A percentile compares a stretch with the other conserved stretches of the same genome.
Conservation (phyloP, 257 asterid genomes). For the Echium plantagineum region DNA sequence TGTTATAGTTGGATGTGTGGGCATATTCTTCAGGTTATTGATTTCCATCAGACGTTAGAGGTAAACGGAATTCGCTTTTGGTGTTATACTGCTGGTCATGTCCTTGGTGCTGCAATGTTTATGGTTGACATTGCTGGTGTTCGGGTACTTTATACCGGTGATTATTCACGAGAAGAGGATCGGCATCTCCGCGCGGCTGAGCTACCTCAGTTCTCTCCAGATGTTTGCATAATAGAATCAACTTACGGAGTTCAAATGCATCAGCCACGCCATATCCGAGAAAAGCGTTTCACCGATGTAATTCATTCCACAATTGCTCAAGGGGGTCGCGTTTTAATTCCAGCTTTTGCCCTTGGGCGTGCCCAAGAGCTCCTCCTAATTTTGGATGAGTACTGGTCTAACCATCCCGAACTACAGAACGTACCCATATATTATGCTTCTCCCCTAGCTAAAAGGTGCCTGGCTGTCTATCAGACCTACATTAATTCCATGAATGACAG, state of each 20-base stretch:
- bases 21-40: slow-evolving; percentile 58
- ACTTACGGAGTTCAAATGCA: slow-evolving; percentile 93
- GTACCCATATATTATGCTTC: slow-evolving; percentile 93
- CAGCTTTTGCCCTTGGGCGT: slow-evolving; percentile 92
- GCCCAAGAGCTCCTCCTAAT: slow-evolving; percentile 96
- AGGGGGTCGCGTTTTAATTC: slow-evolving; percentile 94
- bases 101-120: slow-evolving; percentile 99
- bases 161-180: slow-evolving; percentile 95
- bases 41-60: slow-evolving; percentile 94
- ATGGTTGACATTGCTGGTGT: slow-evolving; percentile 99
- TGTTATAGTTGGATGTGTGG: slow-evolving; percentile 3
- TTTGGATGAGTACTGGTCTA: slow-evolving; percentile 91
- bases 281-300: slow-evolving; percentile 83
- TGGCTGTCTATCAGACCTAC: slow-evolving; percentile 93
- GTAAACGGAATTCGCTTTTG: slow-evolving; percentile 94
- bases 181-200: slow-evolving; percentile 98
- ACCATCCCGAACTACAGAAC: slow-evolving; percentile 76
- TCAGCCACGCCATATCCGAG: slow-evolving; percentile 73
- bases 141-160: slow-evolving; percentile 94
- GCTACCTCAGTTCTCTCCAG: slow-evolving; percentile 87
- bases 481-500: slow-evolving; percentile 91
- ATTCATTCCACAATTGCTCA: slow-evolving; percentile 67
- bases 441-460: slow-evolving; percentile 91
- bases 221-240: slow-evolving; percentile 90
- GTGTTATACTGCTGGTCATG: slow-evolving; percentile 99